Percentiles rank a stretch among this genome's conserved stretches.
These are phyloP conservation scores for Trypanosoma melophagium DNA, from an alignment of 208 protist genomes.

Conservation along the genomic window DNA sequence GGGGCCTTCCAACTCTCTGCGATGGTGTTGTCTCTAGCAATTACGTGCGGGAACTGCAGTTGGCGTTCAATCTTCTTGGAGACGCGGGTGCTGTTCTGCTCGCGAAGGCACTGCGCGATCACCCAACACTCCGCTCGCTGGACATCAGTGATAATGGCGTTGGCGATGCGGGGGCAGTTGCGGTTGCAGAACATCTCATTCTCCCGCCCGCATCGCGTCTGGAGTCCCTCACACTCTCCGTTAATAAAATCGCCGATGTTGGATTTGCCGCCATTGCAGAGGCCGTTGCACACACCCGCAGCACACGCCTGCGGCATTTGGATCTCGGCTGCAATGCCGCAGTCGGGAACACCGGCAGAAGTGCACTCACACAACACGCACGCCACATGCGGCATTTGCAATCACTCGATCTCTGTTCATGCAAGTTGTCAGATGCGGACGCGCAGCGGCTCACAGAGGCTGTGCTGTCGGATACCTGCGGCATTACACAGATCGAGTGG, in stretches of 20 bases:
- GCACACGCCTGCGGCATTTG: conserved; percentile 46
- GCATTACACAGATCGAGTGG: conserved; percentile 68
- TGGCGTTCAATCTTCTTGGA: conserved; percentile 81
- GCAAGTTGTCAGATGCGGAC: conserved; percentile 69
- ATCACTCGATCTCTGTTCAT: conserved; percentile 75
- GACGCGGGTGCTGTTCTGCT: conserved; percentile 57
- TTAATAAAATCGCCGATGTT: conserved; percentile 75
- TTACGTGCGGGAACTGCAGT: conserved; percentile 54
- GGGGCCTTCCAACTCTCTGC: conserved; percentile 71
- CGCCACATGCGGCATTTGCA: conserved; percentile 44
- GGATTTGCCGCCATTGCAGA: conserved; percentile 74
- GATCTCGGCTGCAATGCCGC: conserved; percentile 76
- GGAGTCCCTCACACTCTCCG: conserved; percentile 68
- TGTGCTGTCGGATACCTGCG: conserved; percentile 40
- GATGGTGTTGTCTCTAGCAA: conserved; percentile 59
- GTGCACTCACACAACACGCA: conserved; percentile 43
- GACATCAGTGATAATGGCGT: conserved; percentile 87
- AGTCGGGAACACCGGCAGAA: conserved; percentile 53
- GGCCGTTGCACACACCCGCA: conserved; percentile 54
- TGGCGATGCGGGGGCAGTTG: conserved; percentile 62
- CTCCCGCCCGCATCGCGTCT: conserved; percentile 44
- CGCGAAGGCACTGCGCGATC: conserved; percentile 47
- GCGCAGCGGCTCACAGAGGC: conserved; percentile 45
- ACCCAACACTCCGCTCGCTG: conserved; percentile 55
- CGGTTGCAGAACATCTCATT: conserved; percentile 60